Evolutionary conservation across 2,329 filamentous ascomycete genomes (phyloP), one percentile per base, ranked within the genome.

Genomic region (Kalaharituber pfeilii): DNA sequence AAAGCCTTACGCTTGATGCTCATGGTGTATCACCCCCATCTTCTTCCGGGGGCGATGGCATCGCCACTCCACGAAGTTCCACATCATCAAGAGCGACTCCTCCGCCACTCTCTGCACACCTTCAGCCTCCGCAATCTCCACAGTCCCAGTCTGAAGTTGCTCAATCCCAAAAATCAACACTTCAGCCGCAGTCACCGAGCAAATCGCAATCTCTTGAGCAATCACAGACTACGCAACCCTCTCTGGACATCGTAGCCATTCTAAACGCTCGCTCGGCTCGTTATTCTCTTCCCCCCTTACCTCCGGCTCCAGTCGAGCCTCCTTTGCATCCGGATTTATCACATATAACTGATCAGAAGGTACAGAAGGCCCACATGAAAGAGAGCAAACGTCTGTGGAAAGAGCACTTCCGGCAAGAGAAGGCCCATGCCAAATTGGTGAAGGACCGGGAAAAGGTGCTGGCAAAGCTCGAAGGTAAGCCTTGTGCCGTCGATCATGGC

Each of bases 291-390:
- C 74, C 73, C 18, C 69, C 72, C 1, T 66, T 77, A 11, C 73
- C 75, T 7, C 65, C 69, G 7, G 64, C 74, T 2, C 82, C 82
- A 1, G 59, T 69, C 4, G 71, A 75, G 50, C 79, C 79, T 1
- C 63, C 71, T 1, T 68, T 71, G 2, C 75, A 81, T 1, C 15
- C 15, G 11, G 74, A 86, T 60, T 66, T 80, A 1, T 70, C 72
- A 45, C 68, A 72, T 49, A 80, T 78, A 64, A 69, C 73, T 1
- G 79, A 85, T 66, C 81, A 81, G 62, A 75, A 78, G 5, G 71
- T 77, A 26, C 76, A 78, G 7, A 85, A 83, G 62, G 73, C 79
- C 39, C 81, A 80, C 1, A 79, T 85, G 62, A 83, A 81, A 55
- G 81, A 86, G 62, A 73, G 79, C 53, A 76, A 77, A 51, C 73